Evolutionary conservation across 768 basidiomycete genomes (phyloP), one percentile per base, ranked within the genome.

Genomic region (Cystofilobasidium bisporidii): DNA sequence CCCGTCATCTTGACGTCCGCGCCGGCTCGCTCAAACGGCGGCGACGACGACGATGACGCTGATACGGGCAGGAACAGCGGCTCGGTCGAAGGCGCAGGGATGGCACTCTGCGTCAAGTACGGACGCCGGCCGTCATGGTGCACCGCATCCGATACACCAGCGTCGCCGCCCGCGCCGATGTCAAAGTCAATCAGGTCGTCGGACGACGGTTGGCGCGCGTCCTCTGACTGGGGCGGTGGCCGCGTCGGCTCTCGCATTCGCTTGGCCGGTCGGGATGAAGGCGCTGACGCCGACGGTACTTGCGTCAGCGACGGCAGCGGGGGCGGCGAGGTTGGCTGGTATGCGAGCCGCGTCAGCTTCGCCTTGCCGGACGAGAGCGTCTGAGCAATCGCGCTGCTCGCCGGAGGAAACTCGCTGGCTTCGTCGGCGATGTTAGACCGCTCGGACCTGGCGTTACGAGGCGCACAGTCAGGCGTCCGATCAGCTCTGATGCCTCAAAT

Each of bases 131-230:
- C n/a, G n/a, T n/a, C n/a, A n/a, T n/a, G n/a, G n/a, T n/a, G n/a
- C n/a, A n/a, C n/a, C n/a, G n/a, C n/a, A n/a, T n/a, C n/a, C n/a
- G n/a, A n/a, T n/a, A n/a, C n/a, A 15, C 22, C 22, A 3, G n/a
- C 22, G 8, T 10, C 14, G n/a, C n/a, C 9, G 48, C 48, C 5
- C 48, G 22, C 10, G 53, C n/a, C 53, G 28, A 56, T 11, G 28
- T 15, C 53, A 32, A 56, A 56, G 53, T 56, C 53, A n/a, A 30
- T 9, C 53, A 56, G 53, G 53, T 56, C 53, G 30, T 56, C 53
- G 53, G 28, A 15, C 28, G 53, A 30, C 17, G 45, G n/a, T 47
- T 14, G 47, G n/a, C 47, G 47, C 15, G 6, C n/a, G 20, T 24
- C 22, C 3, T 48, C 5, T 6, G 3, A 3, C 22, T 48, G 10